Percentiles rank a stretch among this genome's conserved stretches.
phyloP scores from a whole-genome alignment of 768 basidiomycete genomes.

The Cyclocybe aegerita region DNA sequence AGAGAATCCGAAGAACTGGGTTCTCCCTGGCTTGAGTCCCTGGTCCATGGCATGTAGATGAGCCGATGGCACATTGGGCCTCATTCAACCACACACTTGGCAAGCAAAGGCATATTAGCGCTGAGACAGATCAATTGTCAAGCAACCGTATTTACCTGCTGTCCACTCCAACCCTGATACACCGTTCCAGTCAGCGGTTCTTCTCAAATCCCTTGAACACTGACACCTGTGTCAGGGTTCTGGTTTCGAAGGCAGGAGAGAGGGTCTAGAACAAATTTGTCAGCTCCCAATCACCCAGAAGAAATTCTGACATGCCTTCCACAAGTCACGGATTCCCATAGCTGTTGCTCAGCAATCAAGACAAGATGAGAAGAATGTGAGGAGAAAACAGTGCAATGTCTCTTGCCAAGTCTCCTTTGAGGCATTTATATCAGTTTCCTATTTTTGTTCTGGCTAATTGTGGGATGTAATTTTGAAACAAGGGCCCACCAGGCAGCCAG shows the following conservation, averaged over 20 bases:
- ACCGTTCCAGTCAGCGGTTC: background rate
- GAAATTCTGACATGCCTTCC: too few species aligned
- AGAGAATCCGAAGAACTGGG: slow-evolving; percentile 40
- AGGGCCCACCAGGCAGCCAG: too few species aligned
- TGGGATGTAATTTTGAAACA: too few species aligned
- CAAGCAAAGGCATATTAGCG: too few species aligned
- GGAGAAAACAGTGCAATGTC: too few species aligned
- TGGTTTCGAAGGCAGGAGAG: slow-evolving; percentile 3
- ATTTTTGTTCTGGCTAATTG: too few species aligned
- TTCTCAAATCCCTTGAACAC: slow-evolving; percentile 8
- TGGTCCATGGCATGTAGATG: background rate
- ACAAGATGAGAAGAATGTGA: too few species aligned
- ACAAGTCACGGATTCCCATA: too few species aligned
- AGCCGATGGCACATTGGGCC: slow-evolving; percentile 5
- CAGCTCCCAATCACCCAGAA: too few species aligned
- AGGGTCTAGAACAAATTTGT: background rate
- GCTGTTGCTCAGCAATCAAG: too few species aligned
- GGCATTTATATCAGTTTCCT: too few species aligned
- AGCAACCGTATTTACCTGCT: slow-evolving; percentile 3
- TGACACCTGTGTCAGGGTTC: slow-evolving; percentile 7
- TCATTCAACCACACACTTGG: slow-evolving; percentile 14
- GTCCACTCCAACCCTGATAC: slow-evolving; percentile 12
- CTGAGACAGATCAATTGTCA: background rate
- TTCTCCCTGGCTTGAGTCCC: slow-evolving; percentile 29
- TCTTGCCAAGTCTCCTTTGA: too few species aligned